phyloP scores from a whole-genome alignment of 2,329 filamentous ascomycete genomes.

The Fusarium buxicola region DNA sequence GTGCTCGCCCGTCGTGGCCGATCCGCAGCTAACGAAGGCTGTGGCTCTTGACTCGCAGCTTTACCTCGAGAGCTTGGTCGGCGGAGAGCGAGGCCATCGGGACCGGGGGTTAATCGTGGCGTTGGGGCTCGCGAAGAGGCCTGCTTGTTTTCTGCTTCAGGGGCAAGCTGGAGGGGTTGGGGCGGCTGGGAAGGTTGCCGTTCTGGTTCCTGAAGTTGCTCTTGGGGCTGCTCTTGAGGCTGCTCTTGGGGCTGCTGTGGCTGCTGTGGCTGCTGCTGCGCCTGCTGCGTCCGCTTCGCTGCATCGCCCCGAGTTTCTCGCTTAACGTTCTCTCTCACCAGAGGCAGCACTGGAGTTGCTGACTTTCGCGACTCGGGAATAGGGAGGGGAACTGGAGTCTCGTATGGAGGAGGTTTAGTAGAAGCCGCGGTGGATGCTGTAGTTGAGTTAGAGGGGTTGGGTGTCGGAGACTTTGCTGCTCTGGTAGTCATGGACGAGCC shows the following conservation, averaged over 20 bases:
- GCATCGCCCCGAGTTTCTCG: slow-evolving; percentile 60
- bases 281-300: slow-evolving; percentile 56
- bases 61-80: slow-evolving; percentile 66
- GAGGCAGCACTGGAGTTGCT: slow-evolving; percentile 49
- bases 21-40: slow-evolving; percentile 62
- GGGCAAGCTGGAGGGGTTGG: slow-evolving; percentile 39
- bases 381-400: slow-evolving; percentile 54
- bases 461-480: slow-evolving; percentile 49
- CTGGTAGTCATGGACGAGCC: slow-evolving; percentile 43
- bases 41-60: slow-evolving; percentile 63
- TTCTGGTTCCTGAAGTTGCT: slow-evolving; percentile 40
- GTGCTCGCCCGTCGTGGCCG: slow-evolving; percentile 67
- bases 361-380: slow-evolving; percentile 50
- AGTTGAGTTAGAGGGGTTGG: slow-evolving; percentile 38
- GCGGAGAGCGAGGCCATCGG: slow-evolving; percentile 53
- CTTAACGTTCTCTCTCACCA: slow-evolving; percentile 49
- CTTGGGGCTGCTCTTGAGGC: slow-evolving; percentile 24
- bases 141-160: slow-evolving; percentile 45
- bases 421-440: slow-evolving; percentile 46
- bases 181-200: slow-evolving; percentile 22
- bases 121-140: slow-evolving; percentile 52
- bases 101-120: slow-evolving; percentile 49
- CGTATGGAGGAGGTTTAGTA: slow-evolving; percentile 48
- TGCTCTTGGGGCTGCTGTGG: slow-evolving; percentile 9
- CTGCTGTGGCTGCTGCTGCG: slow-evolving; percentile 37